Base-by-base conservation (phyloP, 129 eudicot species). In the Escallonia herrerae region DNA sequence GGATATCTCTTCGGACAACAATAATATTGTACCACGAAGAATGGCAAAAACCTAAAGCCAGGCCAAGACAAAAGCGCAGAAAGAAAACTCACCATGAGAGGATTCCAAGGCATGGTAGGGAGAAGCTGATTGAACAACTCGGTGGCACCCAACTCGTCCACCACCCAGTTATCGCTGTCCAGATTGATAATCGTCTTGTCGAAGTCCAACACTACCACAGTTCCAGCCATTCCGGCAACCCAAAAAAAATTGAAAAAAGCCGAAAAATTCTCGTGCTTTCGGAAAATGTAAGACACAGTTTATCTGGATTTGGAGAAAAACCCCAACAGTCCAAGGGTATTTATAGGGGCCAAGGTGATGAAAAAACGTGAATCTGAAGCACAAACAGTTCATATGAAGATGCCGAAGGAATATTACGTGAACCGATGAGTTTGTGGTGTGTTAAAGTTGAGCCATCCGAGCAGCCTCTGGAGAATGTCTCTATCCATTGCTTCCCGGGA, bases 31-130 rank as follows among this genome's bases (percentile, higher is more conserved):
- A 22, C 33, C 33, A 22, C 33, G 33, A 22, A 22, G 33, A 22
- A 22, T 22, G 33, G 33, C 33, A 1, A 1, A 22, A 22, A 1
- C 33, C 33, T 22, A 22, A 22, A 22, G 33, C 33, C 33, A 22
- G 33, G 33, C 33, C 33, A 22, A 22, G 33, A 22, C 33, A 22
- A 22, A 40, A 44, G 46, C 49, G 61, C 2, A 43, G 42, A 15
- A 4, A 43, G 14, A 52, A 56, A 44, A 73, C 69, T 5, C 4
- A 91, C 97, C 97, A 91, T 91, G 41, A 85, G 68, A 7, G 95
- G 52, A 60, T 91, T 91, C 95, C 95, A 91, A 10, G 94, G 97
- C 95, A 86, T 86, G 80, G 85, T 86, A 3, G 89, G 74, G 44
- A 90, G 87, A 48, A 90, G 89, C 37, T 83, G 80, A 45, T 78